Conservation (phyloP, 768 basidiomycete species). For the Harrya chromipes region DNA sequence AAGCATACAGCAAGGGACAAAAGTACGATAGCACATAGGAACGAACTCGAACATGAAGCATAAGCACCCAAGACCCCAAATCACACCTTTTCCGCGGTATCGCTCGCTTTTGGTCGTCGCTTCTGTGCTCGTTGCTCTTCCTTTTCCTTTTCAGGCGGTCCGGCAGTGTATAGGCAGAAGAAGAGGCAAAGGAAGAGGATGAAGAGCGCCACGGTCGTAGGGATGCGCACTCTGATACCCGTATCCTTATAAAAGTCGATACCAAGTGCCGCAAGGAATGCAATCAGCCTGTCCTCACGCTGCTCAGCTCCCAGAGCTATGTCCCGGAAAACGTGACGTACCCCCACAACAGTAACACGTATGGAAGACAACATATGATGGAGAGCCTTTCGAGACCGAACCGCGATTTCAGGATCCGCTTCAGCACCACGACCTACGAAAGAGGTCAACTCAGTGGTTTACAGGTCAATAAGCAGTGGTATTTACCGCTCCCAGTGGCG, state of each 20-base stretch:
- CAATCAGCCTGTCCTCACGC: conserved; percentile 26
- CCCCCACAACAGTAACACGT: conserved; percentile 41
- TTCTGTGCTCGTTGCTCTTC: conserved; percentile 8
- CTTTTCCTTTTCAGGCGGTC: conserved; percentile 18
- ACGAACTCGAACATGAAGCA: no score
- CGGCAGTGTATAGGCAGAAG: conserved; percentile 29
- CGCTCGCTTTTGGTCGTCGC: background rate
- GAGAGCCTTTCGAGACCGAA: conserved; percentile 37
- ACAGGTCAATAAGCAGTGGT: background rate
- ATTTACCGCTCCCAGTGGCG: conserved; percentile 28
- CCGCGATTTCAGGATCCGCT: conserved; percentile 23
- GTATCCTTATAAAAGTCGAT: conserved; percentile 30
- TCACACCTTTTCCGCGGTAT: conserved; percentile 3
- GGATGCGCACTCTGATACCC: conserved; percentile 22
- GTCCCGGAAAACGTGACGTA: conserved; percentile 9
- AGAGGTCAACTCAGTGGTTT: background rate
- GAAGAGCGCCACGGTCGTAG: conserved; percentile 24
- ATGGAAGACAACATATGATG: conserved; percentile 40
- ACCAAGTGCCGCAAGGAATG: conserved; percentile 33
- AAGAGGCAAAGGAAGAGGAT: conserved; percentile 22
- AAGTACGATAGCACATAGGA: background rate
- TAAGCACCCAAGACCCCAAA: background rate
- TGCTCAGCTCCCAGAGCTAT: background rate
- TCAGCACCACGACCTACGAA: conserved; percentile 23
- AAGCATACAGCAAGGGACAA: no score